Evolutionary conservation across 2,329 filamentous ascomycete species (phyloP).

Genomic region (Aureobasidium mangrovei): DNA sequence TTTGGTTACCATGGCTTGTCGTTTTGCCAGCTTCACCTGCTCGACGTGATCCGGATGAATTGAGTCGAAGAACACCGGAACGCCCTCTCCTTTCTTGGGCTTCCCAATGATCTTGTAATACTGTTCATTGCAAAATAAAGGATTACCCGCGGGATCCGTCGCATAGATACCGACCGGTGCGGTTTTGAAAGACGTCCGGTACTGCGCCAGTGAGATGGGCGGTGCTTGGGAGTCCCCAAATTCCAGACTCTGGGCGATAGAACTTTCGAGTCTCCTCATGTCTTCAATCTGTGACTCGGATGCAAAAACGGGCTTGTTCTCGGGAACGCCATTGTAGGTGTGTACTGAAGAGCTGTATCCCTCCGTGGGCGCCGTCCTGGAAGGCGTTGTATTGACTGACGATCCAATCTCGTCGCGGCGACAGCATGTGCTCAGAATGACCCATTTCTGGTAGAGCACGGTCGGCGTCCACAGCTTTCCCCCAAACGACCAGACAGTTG

Average conservation of each 20-base stretch:
- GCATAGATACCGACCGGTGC: not conserved
- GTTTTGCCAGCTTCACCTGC: not conserved
- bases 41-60: not conserved
- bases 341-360: not conserved
- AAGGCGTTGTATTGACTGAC: not conserved
- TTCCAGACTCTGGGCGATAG: not conserved
- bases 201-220: not conserved
- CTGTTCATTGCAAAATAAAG: not conserved
- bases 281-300: not conserved
- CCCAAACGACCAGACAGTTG: not conserved
- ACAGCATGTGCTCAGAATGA: not conserved
- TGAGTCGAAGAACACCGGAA: not conserved
- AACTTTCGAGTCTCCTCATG: not conserved
- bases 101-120: not conserved
- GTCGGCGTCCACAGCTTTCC: not conserved
- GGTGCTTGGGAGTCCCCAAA: not conserved
- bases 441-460: not conserved
- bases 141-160: not conserved
- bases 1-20: not conserved
- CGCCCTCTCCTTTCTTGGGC: not conserved
- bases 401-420: not conserved
- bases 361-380: not conserved
- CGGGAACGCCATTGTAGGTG: not conserved
- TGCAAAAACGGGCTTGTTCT: not conserved
- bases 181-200: not conserved